These are phyloP conservation scores for Naganishia sp. DNA, from an alignment of 1,284 basidiomycete species.

Conservation along the genomic window DNA sequence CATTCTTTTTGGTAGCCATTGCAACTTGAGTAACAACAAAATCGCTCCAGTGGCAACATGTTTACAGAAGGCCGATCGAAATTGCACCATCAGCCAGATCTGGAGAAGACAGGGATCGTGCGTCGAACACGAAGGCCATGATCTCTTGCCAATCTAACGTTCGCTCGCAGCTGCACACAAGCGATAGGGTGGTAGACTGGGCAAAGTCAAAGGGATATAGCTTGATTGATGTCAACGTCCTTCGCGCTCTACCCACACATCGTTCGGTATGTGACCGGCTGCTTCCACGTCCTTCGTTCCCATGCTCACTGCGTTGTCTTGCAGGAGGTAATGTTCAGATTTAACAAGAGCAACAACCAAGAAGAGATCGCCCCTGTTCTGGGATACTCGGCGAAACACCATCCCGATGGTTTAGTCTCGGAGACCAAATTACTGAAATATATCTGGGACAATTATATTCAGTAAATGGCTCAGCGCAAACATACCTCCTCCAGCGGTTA, in stretches of 20 bases:
- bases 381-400: slow-evolving; percentile 11
- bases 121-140: slow-evolving; percentile 1
- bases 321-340: slow-evolving; percentile 9
- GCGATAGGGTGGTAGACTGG: slow-evolving; percentile 77
- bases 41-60: slow-evolving; percentile 19
- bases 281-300: not conserved
- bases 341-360: slow-evolving; percentile 49
- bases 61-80: slow-evolving; percentile 16
- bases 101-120: slow-evolving; percentile 25
- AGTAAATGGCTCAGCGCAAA: slow-evolving; percentile 59
- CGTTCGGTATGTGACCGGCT: slow-evolving; percentile 46
- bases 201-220: slow-evolving; percentile 66
- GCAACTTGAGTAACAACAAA: not conserved
- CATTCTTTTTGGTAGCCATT: not conserved
- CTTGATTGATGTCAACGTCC: slow-evolving; percentile 84
- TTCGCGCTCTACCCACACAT: slow-evolving; percentile 63
- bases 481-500: not conserved
- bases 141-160: not conserved
- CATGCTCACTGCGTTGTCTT: not conserved
- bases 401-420: slow-evolving; percentile 19
- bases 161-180: slow-evolving; percentile 72
- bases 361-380: slow-evolving; percentile 55
- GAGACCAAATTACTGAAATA: slow-evolving; percentile 67
- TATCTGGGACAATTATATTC: slow-evolving; percentile 93
- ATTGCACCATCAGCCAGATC: slow-evolving; percentile 23